These are phyloP conservation scores for Pseudogymnoascus sp. DNA, from an alignment of 2,329 filamentous ascomycete species.

Conservation along the genomic window DNA sequence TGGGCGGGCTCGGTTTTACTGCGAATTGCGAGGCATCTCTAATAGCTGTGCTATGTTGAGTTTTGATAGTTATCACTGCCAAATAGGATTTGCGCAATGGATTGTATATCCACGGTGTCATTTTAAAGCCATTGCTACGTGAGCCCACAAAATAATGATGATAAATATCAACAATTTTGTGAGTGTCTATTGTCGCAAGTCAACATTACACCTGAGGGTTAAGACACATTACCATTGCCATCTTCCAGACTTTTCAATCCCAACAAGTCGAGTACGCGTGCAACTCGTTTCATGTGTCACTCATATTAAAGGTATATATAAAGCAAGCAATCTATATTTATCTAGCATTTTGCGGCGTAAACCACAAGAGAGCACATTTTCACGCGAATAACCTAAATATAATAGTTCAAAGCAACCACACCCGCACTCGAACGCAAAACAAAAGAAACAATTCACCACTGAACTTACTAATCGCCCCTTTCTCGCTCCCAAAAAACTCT, in stretches of 20 bases:
- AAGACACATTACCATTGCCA: neutral
- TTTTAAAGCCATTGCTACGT: neutral
- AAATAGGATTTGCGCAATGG: neutral
- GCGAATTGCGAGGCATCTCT: no score
- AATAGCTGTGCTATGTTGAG: neutral
- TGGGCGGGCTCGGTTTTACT: no score
- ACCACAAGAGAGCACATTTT: neutral
- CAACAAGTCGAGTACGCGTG: neutral
- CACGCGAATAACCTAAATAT: neutral
- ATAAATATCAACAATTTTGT: no score
- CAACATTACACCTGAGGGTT: no score
- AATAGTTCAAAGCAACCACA: neutral
- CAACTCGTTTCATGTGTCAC: neutral
- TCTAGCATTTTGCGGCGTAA: neutral
- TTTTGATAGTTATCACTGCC: neutral
- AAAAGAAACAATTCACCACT: slow-evolving; percentile 3
- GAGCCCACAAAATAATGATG: neutral
- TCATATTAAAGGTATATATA: neutral
- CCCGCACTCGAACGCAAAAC: neutral
- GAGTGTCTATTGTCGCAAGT: no score
- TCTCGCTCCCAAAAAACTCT: neutral
- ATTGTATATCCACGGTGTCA: neutral
- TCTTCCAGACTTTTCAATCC: neutral
- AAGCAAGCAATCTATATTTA: neutral
- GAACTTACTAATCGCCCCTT: neutral